phyloP scores from a whole-genome alignment of 257 asterid genomes.

The Ballota nigra region DNA sequence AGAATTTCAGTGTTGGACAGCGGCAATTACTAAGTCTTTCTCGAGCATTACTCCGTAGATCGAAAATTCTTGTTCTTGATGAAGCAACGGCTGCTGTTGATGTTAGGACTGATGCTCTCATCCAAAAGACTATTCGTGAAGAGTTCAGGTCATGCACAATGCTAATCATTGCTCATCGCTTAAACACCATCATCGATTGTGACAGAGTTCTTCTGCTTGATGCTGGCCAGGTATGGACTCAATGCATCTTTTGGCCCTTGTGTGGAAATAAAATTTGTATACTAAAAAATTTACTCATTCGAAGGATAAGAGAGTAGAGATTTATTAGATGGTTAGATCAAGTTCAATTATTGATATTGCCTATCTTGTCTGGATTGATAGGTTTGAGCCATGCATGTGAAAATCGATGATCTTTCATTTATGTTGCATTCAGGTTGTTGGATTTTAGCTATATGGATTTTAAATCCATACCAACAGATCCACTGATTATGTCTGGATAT shows the following conservation, averaged over 20 bases:
- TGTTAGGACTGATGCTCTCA: conserved; percentile 92
- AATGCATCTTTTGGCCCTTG: neutral
- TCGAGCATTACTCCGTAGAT: conserved; percentile 89
- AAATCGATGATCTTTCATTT: neutral
- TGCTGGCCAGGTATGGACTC: conserved; percentile 69
- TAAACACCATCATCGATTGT: conserved; percentile 88
- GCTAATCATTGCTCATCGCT: conserved; percentile 95
- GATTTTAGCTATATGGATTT: neutral
- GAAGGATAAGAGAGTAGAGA: neutral
- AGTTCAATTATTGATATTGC: neutral
- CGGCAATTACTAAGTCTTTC: conserved; percentile 89
- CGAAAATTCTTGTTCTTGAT: conserved; percentile 95
- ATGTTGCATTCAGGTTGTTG: neutral
- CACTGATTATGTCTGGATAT: neutral
- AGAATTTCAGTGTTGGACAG: conserved; percentile 98
- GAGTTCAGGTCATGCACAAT: conserved; percentile 91
- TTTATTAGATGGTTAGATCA: neutral
- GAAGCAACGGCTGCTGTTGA: conserved; percentile 99
- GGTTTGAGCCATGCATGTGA: neutral
- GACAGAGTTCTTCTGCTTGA: conserved; percentile 81
- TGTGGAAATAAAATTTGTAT: neutral
- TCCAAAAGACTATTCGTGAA: conserved; percentile 91
- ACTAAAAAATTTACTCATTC: neutral
- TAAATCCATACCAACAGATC: neutral
- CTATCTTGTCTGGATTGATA: no score